A percentile compares a stretch with the other conserved stretches of the same genome.
Evolutionary conservation across 192 early-diverging fungal genomes (phyloP).

Genomic region (Umbelopsis isabellina): DNA sequence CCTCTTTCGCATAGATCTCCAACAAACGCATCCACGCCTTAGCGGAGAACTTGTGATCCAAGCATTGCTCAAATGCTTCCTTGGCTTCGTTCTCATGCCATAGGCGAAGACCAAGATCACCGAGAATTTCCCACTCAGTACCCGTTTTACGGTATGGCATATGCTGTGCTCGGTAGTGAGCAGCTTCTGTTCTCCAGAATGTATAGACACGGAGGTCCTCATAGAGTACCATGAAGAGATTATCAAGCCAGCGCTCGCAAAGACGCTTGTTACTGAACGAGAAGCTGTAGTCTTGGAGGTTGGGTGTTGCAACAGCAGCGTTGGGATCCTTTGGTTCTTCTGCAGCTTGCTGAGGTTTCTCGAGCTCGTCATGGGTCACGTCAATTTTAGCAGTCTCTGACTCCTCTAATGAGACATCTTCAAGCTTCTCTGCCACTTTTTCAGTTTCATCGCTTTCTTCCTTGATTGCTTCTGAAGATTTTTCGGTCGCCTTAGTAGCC

Average conservation of each 20-base stretch:
- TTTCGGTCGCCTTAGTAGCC: slow-evolving; percentile 11
- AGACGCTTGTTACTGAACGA: slow-evolving; percentile 93
- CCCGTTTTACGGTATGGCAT: slow-evolving; percentile 89
- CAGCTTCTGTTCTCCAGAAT: slow-evolving; percentile 85
- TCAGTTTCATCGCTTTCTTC: slow-evolving; percentile 28
- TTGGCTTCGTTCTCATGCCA: slow-evolving; percentile 90
- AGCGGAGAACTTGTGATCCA: slow-evolving; percentile 90
- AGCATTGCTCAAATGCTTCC: slow-evolving; percentile 86
- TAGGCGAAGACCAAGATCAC: slow-evolving; percentile 88
- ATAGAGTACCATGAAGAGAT: slow-evolving; percentile 98
- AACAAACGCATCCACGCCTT: slow-evolving; percentile 89
- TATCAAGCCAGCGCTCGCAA: slow-evolving; percentile 99
- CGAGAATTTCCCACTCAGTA: slow-evolving; percentile 98
- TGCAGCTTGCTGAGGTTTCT: slow-evolving; percentile 47
- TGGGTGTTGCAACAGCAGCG: background rate
- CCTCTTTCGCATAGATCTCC: slow-evolving; percentile 78
- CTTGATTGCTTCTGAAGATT: slow-evolving; percentile 22
- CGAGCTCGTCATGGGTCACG: slow-evolving; percentile 38
- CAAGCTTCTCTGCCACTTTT: slow-evolving; percentile 38
- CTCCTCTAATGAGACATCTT: slow-evolving; percentile 47
- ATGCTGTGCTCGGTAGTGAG: slow-evolving; percentile 73
- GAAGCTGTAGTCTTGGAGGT: slow-evolving; percentile 55
- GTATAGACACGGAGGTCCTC: slow-evolving; percentile 95
- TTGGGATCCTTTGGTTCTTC: slow-evolving; percentile 43
- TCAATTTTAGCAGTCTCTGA: slow-evolving; percentile 16